Evolutionary conservation across 768 basidiomycete genomes (phyloP), one percentile per base, ranked within the genome.

Genomic region (Amanita subjunquillea): DNA sequence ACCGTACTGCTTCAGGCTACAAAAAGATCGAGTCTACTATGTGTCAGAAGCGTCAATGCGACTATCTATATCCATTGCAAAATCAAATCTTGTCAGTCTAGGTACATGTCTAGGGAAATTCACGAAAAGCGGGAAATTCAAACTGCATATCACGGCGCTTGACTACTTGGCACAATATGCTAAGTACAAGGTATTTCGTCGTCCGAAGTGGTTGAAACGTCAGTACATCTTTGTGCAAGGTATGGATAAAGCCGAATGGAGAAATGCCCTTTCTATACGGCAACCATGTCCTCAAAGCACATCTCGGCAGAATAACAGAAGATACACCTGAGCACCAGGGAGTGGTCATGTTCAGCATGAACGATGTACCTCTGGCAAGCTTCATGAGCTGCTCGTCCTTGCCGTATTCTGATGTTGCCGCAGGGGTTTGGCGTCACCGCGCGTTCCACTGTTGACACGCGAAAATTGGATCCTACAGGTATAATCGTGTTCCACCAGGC

Each of bases 221-320:
- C 13, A 15, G 13, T 6, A 20, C 34, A 53, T 22, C 15, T 55
- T 39, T 22, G 48, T 9, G 30, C 3, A 55, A 97, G 95, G 80
- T 98, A 15, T 99, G 96, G 96, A 92, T 99, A 65, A 99, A 99
- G 68, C 86, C 94, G 23, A 95, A 98, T 58, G 96, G 96, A 62
- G 96, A 99, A 70, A 95, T 99, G 86, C 96, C 96, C 1, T 99
- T 95, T 77, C 72, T 99, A 36, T 99, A 99, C 63, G 96, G 96
- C 53, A 99, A 99, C 64, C 94, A 99, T 70, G 85, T 98, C 54
- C 80, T 97, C 57, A 99, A 98, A 70, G 96, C 96, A 7, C 96
- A 99, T 69, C 74, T 99, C n/a, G 96, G 96, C 15, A 80, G 95
- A 55, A 97, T 98, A 65, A 97, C 96, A 45, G 96, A 99, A 65